Conservation (phyloP, 257 asterid genomes). For the Petrea volubilis region DNA sequence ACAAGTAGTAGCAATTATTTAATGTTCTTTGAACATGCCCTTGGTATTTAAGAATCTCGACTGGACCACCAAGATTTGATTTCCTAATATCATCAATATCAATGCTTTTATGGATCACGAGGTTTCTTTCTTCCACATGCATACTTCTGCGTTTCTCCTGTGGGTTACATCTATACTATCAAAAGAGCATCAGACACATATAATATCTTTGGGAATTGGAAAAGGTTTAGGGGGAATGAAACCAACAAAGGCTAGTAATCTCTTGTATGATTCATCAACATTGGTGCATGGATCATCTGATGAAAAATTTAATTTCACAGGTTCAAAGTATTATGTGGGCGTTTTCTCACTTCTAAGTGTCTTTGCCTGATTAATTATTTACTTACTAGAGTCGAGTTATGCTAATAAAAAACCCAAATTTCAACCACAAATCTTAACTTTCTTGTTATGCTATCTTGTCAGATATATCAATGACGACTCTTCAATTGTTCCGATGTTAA, state of each 20-base stretch:
- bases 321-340: not conserved
- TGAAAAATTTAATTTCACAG: not conserved
- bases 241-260: not conserved
- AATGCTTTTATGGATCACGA: not conserved
- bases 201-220: not conserved
- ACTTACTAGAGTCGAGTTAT: not conserved
- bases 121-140: not conserved
- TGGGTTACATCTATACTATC: not conserved
- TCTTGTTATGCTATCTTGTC: constrained; percentile 32
- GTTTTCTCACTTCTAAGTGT: constrained; percentile 13
- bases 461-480: constrained; percentile 87
- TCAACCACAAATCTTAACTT: constrained; percentile 8
- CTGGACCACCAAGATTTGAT: not conserved
- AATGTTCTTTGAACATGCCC: not conserved
- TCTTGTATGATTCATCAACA: not conserved
- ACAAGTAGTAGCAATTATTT: not conserved
- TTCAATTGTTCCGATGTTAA: constrained; percentile 86
- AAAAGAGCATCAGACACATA: too few species aligned
- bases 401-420: not conserved
- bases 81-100: not conserved
- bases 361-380: not conserved
- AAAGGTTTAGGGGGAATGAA: not conserved
- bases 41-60: constrained; percentile 12
- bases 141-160: not conserved
- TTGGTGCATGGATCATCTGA: not conserved